Conservation (phyloP, 352 stramenopile species). For the Phytophthora capsici region DNA sequence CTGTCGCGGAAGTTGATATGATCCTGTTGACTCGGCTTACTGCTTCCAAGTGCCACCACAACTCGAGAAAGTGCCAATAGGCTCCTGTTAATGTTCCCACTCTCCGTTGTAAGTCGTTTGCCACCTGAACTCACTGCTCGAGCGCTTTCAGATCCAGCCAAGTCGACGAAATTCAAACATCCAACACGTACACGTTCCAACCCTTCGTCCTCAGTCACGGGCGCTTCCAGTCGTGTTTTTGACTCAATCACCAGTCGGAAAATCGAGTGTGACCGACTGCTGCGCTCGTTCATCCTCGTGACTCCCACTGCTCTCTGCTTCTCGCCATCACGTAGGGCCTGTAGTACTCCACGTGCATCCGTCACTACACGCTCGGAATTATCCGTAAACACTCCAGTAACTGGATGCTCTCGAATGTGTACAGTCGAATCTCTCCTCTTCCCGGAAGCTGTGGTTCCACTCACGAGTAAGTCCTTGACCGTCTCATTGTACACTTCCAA, state of each 20-base stretch:
- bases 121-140: slow-evolving; percentile 73
- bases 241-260: slow-evolving; percentile 54
- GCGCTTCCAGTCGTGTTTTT: slow-evolving; percentile 30
- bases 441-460: slow-evolving; percentile 1
- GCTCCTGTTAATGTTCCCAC: slow-evolving; percentile 70
- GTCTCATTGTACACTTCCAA: slow-evolving; percentile 99
- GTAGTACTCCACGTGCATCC: slow-evolving; percentile 44
- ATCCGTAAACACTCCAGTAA: slow-evolving; percentile 61
- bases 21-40: slow-evolving; percentile 46
- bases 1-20: slow-evolving; percentile 95
- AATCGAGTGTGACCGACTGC: slow-evolving; percentile 64
- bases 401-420: slow-evolving; percentile 52
- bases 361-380: slow-evolving; percentile 52
- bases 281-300: slow-evolving; percentile 67
- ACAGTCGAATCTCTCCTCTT: slow-evolving; percentile 38
- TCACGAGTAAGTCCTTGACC: slow-evolving; percentile 91
- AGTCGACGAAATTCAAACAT: slow-evolving; percentile 92
- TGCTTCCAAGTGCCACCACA: slow-evolving; percentile 91
- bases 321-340: slow-evolving; percentile 49
- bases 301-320: slow-evolving; percentile 45
- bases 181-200: slow-evolving; percentile 40
- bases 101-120: slow-evolving; percentile 55
- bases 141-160: slow-evolving; percentile 94
- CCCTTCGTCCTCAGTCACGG: slow-evolving; percentile 11
- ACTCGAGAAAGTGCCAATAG: slow-evolving; percentile 85